Evolutionary conservation across 2,329 filamentous ascomycete species (phyloP).

Genomic region (Cladobotryum mycophilum): DNA sequence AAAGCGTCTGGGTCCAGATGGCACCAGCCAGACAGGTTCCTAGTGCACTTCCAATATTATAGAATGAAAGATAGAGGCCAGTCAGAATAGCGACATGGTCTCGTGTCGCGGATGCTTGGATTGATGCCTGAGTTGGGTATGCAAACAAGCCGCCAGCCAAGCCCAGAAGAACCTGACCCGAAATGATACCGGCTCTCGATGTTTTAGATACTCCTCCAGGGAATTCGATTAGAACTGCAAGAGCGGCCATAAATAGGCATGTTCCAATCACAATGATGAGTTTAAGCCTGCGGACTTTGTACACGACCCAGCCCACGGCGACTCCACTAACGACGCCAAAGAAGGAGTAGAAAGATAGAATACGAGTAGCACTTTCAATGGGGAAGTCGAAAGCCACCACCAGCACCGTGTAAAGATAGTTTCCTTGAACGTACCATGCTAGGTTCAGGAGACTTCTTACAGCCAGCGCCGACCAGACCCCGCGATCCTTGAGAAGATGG

Average conservation of each 20-base stretch:
- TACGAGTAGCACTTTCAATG: slow-evolving; percentile 47
- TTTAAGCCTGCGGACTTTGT: slow-evolving; percentile 48
- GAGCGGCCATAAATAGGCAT: slow-evolving; percentile 48
- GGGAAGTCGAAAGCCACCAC: slow-evolving; percentile 52
- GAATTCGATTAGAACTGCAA: slow-evolving; percentile 49
- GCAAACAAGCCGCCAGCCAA: slow-evolving; percentile 53
- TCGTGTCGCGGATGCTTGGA: slow-evolving; percentile 31
- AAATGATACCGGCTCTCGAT: slow-evolving; percentile 46
- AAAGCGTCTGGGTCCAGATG: slow-evolving; percentile 37
- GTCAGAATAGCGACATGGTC: slow-evolving; percentile 35
- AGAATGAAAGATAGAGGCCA: slow-evolving; percentile 34
- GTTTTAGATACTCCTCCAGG: slow-evolving; percentile 40
- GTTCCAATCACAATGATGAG: slow-evolving; percentile 53
- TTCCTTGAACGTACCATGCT: slow-evolving; percentile 52
- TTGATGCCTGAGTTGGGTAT: slow-evolving; percentile 35
- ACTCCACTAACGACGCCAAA: slow-evolving; percentile 50
- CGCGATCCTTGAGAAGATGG: slow-evolving; percentile 51
- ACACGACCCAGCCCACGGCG: slow-evolving; percentile 45
- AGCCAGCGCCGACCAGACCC: slow-evolving; percentile 54
- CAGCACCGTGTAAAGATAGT: slow-evolving; percentile 55
- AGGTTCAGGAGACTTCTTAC: slow-evolving; percentile 46
- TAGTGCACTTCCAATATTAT: slow-evolving; percentile 36
- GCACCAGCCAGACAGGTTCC: slow-evolving; percentile 35
- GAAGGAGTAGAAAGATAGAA: slow-evolving; percentile 48
- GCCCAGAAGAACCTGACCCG: slow-evolving; percentile 50